Evolutionary conservation across 192 early-diverging fungal species (phyloP).

Genomic region (Diversispora epigaea): DNA sequence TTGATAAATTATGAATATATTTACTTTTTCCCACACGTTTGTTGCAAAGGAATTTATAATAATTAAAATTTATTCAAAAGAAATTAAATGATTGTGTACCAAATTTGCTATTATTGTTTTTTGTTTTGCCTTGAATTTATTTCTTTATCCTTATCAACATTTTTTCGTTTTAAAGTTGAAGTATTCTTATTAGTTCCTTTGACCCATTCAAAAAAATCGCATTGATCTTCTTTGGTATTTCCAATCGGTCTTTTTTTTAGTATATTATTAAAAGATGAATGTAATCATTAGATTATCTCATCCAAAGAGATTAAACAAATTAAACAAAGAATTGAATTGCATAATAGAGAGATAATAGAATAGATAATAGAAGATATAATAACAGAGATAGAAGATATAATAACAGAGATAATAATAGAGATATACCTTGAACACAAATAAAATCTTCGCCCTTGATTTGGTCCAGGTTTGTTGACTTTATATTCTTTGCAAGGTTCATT

Average conservation of each 20-base stretch:
- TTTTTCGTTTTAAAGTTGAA: too few relatives aligned
- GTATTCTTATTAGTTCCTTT: neutral
- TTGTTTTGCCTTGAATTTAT: too few relatives aligned
- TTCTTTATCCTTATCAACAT: too few relatives aligned
- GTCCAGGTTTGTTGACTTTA: constrained; percentile 68
- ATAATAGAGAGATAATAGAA: neutral
- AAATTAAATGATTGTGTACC: too few relatives aligned
- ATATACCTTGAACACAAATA: constrained; percentile 61
- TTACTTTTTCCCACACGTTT: too few relatives aligned
- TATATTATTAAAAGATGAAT: too few relatives aligned
- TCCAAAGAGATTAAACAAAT: neutral
- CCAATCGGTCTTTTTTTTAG: constrained; percentile 31
- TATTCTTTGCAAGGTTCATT: constrained; percentile 61
- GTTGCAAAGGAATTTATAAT: too few relatives aligned
- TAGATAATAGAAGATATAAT: too few relatives aligned
- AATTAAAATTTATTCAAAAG: too few relatives aligned
- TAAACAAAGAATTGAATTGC: neutral
- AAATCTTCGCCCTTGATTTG: constrained; percentile 68
- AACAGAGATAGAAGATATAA: too few relatives aligned
- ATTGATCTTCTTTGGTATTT: constrained; percentile 30
- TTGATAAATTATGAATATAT: constrained; percentile 25
- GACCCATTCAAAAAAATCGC: constrained; percentile 38
- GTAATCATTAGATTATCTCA: too few relatives aligned
- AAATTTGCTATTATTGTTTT: too few relatives aligned
- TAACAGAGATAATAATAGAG: neutral